Base-by-base conservation (phyloP, 306 rosid species). In the Glycine latifolia region DNA sequence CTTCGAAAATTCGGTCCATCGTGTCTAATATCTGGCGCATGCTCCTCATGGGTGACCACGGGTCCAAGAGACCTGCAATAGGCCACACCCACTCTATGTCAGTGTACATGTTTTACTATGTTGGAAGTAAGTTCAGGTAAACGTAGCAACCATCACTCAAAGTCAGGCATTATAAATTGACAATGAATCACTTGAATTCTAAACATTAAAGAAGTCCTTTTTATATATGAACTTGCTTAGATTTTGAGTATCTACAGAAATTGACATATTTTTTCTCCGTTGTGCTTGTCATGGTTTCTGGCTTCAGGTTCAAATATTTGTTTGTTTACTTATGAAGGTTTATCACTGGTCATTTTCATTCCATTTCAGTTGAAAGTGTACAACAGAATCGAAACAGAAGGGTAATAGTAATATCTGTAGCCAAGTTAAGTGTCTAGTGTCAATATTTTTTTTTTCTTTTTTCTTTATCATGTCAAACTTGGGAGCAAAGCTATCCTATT, bases 11-110 rank as follows among this genome's bases (percentile, higher is more conserved):
- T 56, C 80, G 15, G 88, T 94, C 95, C 90, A 92, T 65, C 8
- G 93, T 85, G 89, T 91, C 91, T 7, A 94, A 86, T 89, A 94
- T 90, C 54, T 90, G 97, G 4, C 94, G 81, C 97, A 94, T 89
- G 13, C 95, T 89, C 72, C 92, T 90, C 94, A 90, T 88, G 6
- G 97, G 92, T 26, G 92, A 90, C 84, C 91, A 58, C 0, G 97
- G 94, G 47, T 94, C 98, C 67, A 92, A 63, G 10, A 92, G 33
- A 7, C 97, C 98, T 92, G 75, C 46, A 65, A 48, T 60, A 14
- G 1, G 4, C 17, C 79, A 77, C 66, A 10, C 79, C 71, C 66
- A 10, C 55, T 31, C 54, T 39, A 37, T 65, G 47, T 76, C 15
- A 76, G 11, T 73, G 3, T 54, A 4, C 53, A 17, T 73, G 58